Evolutionary conservation across 495 filamentous ascomycete species (phyloP).

Genomic region (Trichoderma erinaceum): DNA sequence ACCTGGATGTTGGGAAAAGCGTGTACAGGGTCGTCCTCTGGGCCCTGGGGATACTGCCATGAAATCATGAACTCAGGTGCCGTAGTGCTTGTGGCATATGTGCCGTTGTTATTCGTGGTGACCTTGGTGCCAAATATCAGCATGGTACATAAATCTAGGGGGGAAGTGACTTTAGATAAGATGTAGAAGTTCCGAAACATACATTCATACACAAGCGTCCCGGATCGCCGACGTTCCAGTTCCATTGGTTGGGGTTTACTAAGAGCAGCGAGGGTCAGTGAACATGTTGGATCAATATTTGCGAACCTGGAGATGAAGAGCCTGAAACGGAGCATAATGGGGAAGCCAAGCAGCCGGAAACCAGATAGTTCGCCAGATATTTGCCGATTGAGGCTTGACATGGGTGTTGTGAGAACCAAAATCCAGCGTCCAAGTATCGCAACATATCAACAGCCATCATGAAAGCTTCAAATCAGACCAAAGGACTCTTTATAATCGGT

Average conservation of each 20-base stretch:
- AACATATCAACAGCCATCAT: too few relatives aligned
- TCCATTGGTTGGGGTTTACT: constrained; percentile 16
- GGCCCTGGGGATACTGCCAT: constrained; percentile 30
- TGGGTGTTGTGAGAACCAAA: too few relatives aligned
- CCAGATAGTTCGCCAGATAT: too few relatives aligned
- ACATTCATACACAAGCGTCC: constrained; percentile 20
- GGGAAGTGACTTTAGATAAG: not conserved
- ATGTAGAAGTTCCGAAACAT: not conserved
- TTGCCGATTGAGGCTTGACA: too few relatives aligned
- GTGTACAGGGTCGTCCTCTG: constrained; percentile 29
- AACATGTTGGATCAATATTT: not conserved
- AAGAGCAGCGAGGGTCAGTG: not conserved
- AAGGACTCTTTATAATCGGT: too few relatives aligned
- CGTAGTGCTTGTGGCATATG: constrained; percentile 28
- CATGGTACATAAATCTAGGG: too few relatives aligned
- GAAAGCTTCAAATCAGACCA: too few relatives aligned
- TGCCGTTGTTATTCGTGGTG: constrained; percentile 31
- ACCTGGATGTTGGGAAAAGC: constrained; percentile 36
- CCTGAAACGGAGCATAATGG: not conserved
- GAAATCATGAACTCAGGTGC: constrained; percentile 34
- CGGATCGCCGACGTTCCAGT: constrained; percentile 11
- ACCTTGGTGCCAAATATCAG: constrained; percentile 14
- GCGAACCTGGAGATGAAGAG: not conserved
- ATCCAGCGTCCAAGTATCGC: too few relatives aligned
- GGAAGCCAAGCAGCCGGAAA: not conserved